These are phyloP conservation scores for Suillus ampliporus DNA, from an alignment of 768 basidiomycete species.

Conservation along the genomic window DNA sequence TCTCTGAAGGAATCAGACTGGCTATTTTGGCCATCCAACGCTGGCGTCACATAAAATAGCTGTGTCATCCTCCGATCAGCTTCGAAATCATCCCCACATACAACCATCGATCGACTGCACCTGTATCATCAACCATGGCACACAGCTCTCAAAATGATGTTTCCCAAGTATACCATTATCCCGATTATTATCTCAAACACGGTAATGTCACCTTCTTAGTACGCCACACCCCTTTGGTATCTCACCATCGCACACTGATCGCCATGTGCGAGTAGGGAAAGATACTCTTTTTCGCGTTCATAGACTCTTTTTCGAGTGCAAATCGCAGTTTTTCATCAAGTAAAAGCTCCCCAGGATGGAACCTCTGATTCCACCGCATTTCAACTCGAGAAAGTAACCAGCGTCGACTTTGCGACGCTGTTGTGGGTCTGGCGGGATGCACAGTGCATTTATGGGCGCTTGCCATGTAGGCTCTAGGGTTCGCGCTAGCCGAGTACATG, in stretches of 20 bases:
- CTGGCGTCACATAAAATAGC: not conserved
- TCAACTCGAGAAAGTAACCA: no score
- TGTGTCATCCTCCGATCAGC: not conserved
- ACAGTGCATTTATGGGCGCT: no score
- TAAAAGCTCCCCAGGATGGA: constrained; percentile 3
- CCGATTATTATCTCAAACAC: not conserved
- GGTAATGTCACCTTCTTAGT: no score
- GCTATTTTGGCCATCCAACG: not conserved
- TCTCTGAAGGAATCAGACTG: not conserved
- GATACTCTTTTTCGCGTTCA: not conserved
- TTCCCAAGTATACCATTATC: not conserved
- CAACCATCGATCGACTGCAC: not conserved
- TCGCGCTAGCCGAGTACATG: no score
- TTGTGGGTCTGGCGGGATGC: no score
- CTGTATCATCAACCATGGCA: not conserved
- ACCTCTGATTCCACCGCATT: constrained; percentile 2
- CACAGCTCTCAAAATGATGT: not conserved
- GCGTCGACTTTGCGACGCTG: no score
- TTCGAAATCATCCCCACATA: not conserved
- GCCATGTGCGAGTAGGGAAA: not conserved
- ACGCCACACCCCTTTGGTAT: not conserved
- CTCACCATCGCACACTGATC: not conserved
- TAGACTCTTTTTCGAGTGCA: constrained; percentile 32
- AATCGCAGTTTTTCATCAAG: constrained; percentile 37
- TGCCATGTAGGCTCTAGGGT: no score